Conservation (phyloP, 352 stramenopile species). For the Albugo laibachii region DNA sequence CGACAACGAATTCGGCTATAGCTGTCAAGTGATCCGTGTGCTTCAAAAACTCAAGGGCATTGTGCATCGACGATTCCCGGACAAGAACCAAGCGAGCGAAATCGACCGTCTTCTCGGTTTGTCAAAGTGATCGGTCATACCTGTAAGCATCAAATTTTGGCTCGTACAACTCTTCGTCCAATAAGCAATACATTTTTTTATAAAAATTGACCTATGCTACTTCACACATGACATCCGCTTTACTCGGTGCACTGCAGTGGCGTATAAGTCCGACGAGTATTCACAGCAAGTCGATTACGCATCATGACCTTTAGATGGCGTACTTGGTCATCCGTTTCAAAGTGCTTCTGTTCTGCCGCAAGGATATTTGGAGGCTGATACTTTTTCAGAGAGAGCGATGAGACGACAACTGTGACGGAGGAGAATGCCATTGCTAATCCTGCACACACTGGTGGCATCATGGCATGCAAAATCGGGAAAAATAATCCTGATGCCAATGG, state of each 20-base stretch:
- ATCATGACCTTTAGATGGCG: no score
- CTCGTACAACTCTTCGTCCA: not conserved
- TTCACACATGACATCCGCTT: no score
- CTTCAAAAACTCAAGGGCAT: slow-evolving; percentile 67
- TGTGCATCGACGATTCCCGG: slow-evolving; percentile 47
- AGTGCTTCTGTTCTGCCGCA: no score
- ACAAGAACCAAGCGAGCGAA: slow-evolving; percentile 33
- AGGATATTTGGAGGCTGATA: slow-evolving; percentile 32
- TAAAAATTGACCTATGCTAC: no score
- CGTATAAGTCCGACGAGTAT: no score
- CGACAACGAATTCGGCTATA: slow-evolving; percentile 84
- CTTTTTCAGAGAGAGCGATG: slow-evolving; percentile 65
- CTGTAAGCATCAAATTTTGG: not conserved
- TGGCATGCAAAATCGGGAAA: slow-evolving; percentile 63
- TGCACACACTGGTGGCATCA: slow-evolving; percentile 68
- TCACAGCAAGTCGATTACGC: no score
- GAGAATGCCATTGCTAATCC: slow-evolving; percentile 78
- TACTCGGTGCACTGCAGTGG: no score
- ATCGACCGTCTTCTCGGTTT: slow-evolving; percentile 50
- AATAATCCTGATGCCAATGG: slow-evolving; percentile 70
- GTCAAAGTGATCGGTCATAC: not conserved
- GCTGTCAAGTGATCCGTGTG: slow-evolving; percentile 64
- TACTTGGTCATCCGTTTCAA: no score
- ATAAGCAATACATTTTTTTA: no score
- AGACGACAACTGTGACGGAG: slow-evolving; percentile 72